Base-by-base conservation (phyloP, 2,329 filamentous ascomycete genomes). In the Proliferodiscus dingleyae region DNA sequence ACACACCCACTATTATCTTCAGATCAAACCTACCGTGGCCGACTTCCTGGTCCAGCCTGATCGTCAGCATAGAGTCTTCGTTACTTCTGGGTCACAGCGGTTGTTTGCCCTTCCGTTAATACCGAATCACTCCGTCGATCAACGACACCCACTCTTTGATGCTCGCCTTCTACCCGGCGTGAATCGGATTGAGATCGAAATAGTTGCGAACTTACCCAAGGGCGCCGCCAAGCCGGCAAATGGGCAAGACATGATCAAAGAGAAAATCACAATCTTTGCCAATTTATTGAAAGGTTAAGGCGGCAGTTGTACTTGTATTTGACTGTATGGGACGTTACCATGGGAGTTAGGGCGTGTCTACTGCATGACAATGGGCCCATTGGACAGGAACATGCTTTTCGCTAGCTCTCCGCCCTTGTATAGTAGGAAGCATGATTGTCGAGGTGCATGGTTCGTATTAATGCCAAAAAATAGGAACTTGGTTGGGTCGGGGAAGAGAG, bases 141-240 rank as follows among this genome's bases (percentile, higher is more conserved):
- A 67, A 37, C 71, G 73, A 48, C 80, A 80, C 51, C 81, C 83
- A n/a, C 69, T 85, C 0, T 95, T 89, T 57, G 89, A 95, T 56
- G 76, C 82, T 6, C 78, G 78, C 41, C 69, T 95, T 22, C 74
- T 78, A 21, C 75, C 78, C 2, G 89, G 88, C 5, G 75, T 89
- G 41, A 95, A 93, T 56, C 77, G 83, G 37, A 77, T 95, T 41
- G 85, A 89, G 57, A 74, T 94, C 6, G 85, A 91, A 58, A 72
- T 91, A 47, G 79, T 89, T 52, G 87, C 85, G 1, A 82, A 83
- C 5, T 74, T 87, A 34, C 79, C 77, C 1, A 78, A 72, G 57
- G 77, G 73, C 16, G 71, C 79, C 23, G 59, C 64, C 59, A 79
- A 74, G 49, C 67, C 74, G 29, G 68, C 73, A 0, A 74, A 74